Base-by-base conservation (phyloP, 2,329 filamentous ascomycete species). In the Chaetomiaceae sp. region DNA sequence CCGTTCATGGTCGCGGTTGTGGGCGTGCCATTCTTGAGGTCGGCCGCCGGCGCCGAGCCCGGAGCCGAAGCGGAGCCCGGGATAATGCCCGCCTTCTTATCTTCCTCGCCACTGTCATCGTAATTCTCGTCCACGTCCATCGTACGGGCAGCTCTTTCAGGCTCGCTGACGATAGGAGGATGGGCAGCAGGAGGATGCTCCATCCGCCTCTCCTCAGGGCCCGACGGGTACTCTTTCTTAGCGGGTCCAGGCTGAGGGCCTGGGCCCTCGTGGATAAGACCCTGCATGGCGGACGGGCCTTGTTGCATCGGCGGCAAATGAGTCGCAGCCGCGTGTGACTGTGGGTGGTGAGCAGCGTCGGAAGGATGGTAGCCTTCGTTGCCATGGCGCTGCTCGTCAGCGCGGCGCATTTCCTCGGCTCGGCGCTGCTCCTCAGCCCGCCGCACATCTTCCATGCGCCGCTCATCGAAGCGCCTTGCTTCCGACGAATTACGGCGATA, bases 71-170 rank as follows among this genome's bases (percentile, higher is more conserved):
- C 71, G 13, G 71, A 66, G 1, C 71, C 67, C 14, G 69, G 65
- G 38, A 65, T 62, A 13, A 66, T 62, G 2, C 64, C 68, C 1
- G 68, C 67, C 67, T 86, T 86, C 73, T 86, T 85, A 53, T 94
- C 87, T 55, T 96, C 92, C 60, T 95, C 91, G 4, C 83, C 89
- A 53, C 91, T 92, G 64, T 97, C 92, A 67, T 97, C 92, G 64
- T 99, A 97, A 67, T 97, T 88, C 68, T 99, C 94, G 62, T 99
- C 91, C 18, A 97, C 89, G 6, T 97, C 92, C 83, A 99, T 95
- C 71, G 95, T 95, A 20, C 94, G 81, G 18, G 90, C 90, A 30
- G 94, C 90, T 48, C 84, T 75, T 68, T 87, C 84, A 9, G 90
- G 89, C 72, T 97, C 92, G 53, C 84, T 85, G 16, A 77, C 69